Conservation (phyloP, 2,329 filamentous ascomycete genomes). For the Calonectria hongkongensis region DNA sequence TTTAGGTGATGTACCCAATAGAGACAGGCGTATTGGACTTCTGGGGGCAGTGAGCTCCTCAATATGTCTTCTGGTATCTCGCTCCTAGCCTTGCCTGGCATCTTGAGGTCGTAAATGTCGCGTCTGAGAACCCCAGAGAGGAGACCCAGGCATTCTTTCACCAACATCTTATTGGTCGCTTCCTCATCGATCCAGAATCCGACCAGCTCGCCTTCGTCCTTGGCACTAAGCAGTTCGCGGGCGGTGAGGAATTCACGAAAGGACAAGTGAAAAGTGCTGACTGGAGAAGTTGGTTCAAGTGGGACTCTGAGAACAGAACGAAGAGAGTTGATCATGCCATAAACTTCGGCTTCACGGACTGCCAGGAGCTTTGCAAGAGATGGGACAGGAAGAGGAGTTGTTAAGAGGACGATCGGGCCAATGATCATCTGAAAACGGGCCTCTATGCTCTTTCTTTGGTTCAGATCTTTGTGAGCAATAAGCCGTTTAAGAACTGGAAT, state of each 20-base stretch:
- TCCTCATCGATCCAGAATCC: constrained; percentile 43
- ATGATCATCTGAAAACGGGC: constrained; percentile 51
- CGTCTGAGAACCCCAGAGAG: constrained; percentile 55
- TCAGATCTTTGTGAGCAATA: not conserved
- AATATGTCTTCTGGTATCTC: not conserved
- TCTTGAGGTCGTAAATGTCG: constrained; percentile 42
- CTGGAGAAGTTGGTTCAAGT: constrained; percentile 37
- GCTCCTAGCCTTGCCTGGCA: constrained; percentile 6
- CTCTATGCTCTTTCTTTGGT: too few species aligned
- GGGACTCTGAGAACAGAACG: constrained; percentile 61
- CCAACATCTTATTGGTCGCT: constrained; percentile 9
- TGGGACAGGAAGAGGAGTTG: constrained; percentile 54
- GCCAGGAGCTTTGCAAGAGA: constrained; percentile 55
- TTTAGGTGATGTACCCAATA: constrained; percentile 61
- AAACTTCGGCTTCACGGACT: constrained; percentile 43
- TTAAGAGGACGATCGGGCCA: constrained; percentile 57
- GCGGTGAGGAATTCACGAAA: constrained; percentile 58
- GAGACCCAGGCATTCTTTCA: constrained; percentile 18
- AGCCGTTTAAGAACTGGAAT: not conserved
- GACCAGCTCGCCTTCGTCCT: constrained; percentile 47
- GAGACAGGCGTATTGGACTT: constrained; percentile 55
- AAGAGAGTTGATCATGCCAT: constrained; percentile 52
- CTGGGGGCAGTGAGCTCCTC: constrained; percentile 52
- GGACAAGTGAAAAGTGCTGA: constrained; percentile 60
- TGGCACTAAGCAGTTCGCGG: constrained; percentile 36